Conservation (phyloP, 495 filamentous ascomycete species). For the Xylaria palmicola region DNA sequence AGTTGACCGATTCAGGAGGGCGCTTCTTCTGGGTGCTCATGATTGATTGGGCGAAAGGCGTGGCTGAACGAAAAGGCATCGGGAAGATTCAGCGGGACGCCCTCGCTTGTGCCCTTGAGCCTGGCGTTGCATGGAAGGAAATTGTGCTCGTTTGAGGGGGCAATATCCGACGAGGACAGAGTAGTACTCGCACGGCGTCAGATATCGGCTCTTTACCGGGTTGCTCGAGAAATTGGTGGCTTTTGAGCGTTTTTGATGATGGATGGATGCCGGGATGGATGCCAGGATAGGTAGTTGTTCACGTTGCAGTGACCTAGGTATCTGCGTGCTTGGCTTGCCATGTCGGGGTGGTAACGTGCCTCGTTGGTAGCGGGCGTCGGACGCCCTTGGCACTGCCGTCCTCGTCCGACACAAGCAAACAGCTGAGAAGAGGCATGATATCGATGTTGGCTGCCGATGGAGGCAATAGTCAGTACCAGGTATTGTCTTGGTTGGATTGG, state of each 20-base stretch:
- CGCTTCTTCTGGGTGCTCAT: constrained; percentile 17
- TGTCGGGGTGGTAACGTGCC: too few relatives aligned
- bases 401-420: too few relatives aligned
- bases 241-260: too few relatives aligned
- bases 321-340: too few relatives aligned
- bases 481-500: background rate
- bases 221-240: too few relatives aligned
- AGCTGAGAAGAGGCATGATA: too few relatives aligned
- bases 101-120: background rate
- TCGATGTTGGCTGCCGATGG: background rate
- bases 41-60: constrained; percentile 6
- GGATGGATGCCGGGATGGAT: too few relatives aligned
- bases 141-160: constrained; percentile 4
- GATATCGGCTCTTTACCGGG: too few relatives aligned
- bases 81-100: constrained; percentile 9
- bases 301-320: too few relatives aligned
- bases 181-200: background rate
- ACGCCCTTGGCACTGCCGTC: too few relatives aligned
- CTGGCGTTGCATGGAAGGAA: constrained; percentile 13
- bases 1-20: background rate
- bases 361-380: too few relatives aligned
- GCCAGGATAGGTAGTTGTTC: too few relatives aligned
- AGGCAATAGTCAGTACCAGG: background rate
- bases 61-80: constrained; percentile 15
- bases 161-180: background rate